A percentile compares a stretch with the other conserved stretches of the same genome.
Evolutionary conservation across 768 basidiomycete genomes (phyloP).

Genomic region (Pleurotus ostreatus): DNA sequence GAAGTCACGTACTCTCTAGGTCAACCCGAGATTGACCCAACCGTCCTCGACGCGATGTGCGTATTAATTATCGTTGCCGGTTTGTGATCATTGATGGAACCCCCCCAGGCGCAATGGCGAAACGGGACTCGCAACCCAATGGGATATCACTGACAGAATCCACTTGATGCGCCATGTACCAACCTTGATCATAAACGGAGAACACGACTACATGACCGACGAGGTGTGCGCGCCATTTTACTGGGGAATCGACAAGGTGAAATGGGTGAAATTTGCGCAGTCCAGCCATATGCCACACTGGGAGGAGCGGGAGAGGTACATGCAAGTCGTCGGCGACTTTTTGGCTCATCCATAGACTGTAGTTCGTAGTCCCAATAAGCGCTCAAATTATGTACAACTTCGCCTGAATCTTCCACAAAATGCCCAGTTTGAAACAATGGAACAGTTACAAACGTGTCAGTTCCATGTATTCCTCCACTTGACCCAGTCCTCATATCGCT

Average conservation of each 20-base stretch:
- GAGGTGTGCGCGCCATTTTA: slow-evolving; percentile 28
- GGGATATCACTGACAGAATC: slow-evolving; percentile 21
- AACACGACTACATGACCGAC: slow-evolving; percentile 35
- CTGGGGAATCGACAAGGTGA: slow-evolving; percentile 20
- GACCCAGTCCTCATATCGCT: slow-evolving; percentile 3
- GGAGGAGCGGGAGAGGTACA: slow-evolving; percentile 27
- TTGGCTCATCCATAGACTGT: slow-evolving; percentile 2
- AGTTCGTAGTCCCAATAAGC: background rate
- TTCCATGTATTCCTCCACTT: slow-evolving; percentile 5
- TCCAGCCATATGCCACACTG: slow-evolving; percentile 26
- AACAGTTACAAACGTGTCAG: background rate
- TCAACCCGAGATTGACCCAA: slow-evolving; percentile 27
- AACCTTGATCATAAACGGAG: slow-evolving; percentile 30
- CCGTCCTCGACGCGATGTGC: slow-evolving; percentile 31
- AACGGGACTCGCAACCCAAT: slow-evolving; percentile 22
- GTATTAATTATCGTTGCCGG: slow-evolving; percentile 2
- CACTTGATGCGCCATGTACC: slow-evolving; percentile 21
- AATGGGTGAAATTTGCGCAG: slow-evolving; percentile 26
- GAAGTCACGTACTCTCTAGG: slow-evolving; percentile 18
- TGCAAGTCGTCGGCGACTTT: slow-evolving; percentile 23
- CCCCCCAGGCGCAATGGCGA: slow-evolving; percentile 21
- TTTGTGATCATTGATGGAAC: background rate
- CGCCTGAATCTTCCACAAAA: too few relatives aligned
- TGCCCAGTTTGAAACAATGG: too few relatives aligned
- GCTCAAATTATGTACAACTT: background rate